Evolutionary conservation across 208 protist species (phyloP).

Genomic region (Acanthamoeba royreba): DNA sequence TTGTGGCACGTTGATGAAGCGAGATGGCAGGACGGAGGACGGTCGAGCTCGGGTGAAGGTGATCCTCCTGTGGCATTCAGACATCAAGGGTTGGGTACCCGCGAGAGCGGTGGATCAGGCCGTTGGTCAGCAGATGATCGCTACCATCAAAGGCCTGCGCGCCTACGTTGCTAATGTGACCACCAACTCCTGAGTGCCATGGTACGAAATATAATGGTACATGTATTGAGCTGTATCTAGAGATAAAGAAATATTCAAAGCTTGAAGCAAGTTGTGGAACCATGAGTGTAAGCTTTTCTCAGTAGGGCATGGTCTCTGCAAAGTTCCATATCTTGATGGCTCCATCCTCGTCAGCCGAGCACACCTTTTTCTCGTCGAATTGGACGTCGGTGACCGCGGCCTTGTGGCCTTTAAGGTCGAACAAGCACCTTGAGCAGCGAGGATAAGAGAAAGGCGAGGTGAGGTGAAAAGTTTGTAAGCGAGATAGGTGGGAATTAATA

Average conservation of each 20-base stretch:
- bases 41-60: not conserved
- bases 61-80: not conserved
- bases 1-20: not conserved
- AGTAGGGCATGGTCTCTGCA: not conserved
- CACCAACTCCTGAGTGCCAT: no score
- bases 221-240: no score
- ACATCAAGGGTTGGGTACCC: not conserved
- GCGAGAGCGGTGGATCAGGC: not conserved
- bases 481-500: no score
- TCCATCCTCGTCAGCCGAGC: not conserved
- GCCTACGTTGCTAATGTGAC: not conserved
- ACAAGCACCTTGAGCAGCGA: not conserved
- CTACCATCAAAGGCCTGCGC: not conserved
- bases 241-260: no score
- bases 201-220: no score
- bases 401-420: not conserved
- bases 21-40: not conserved
- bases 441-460: no score
- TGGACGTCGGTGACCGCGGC: not conserved
- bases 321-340: not conserved
- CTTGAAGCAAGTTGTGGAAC: no score
- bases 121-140: not conserved
- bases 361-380: conserved; percentile 3
- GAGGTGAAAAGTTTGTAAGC: no score
- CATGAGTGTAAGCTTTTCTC: no score